Conservation (phyloP, 495 filamentous ascomycete genomes). For the Podospora appendiculata region DNA sequence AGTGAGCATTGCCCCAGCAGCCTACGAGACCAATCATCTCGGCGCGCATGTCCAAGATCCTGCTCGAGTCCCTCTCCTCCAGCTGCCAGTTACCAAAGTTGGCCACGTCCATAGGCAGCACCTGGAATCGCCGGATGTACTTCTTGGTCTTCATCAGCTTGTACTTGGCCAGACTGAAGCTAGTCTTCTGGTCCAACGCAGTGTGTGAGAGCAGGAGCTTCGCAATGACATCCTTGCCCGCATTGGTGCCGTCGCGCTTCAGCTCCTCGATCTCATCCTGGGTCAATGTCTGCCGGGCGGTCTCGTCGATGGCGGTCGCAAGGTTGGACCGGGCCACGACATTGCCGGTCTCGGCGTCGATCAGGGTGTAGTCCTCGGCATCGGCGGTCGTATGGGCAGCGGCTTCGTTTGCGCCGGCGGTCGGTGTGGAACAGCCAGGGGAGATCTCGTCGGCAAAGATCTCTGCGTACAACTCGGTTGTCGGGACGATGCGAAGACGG, state of each 20-base stretch:
- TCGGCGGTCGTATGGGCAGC: constrained; percentile 16
- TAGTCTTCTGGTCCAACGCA: constrained; percentile 85
- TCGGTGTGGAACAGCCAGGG: constrained; percentile 23
- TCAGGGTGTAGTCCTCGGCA: constrained; percentile 33
- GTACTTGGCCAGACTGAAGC: constrained; percentile 90
- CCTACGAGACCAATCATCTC: constrained; percentile 67
- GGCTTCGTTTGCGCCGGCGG: constrained; percentile 24
- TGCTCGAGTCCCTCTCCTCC: constrained; percentile 64
- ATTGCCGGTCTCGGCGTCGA: constrained; percentile 39
- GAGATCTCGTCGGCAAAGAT: constrained; percentile 51
- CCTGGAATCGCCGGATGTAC: constrained; percentile 79
- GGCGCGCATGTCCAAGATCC: constrained; percentile 82
- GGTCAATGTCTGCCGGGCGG: constrained; percentile 71
- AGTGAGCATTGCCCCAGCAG: constrained; percentile 47
- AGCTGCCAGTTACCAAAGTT: constrained; percentile 65
- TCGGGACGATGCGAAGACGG: constrained; percentile 68
- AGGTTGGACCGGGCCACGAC: constrained; percentile 71
- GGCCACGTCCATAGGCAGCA: constrained; percentile 73
- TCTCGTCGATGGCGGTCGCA: constrained; percentile 65
- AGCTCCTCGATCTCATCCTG: constrained; percentile 85
- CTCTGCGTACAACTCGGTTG: constrained; percentile 77
- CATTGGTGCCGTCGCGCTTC: constrained; percentile 68
- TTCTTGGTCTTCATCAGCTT: constrained; percentile 89
- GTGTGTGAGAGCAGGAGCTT: constrained; percentile 80
- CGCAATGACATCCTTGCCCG: constrained; percentile 80